These are phyloP conservation scores for Solioccasus polychromus DNA, from an alignment of 768 basidiomycete species.

Conservation along the genomic window DNA sequence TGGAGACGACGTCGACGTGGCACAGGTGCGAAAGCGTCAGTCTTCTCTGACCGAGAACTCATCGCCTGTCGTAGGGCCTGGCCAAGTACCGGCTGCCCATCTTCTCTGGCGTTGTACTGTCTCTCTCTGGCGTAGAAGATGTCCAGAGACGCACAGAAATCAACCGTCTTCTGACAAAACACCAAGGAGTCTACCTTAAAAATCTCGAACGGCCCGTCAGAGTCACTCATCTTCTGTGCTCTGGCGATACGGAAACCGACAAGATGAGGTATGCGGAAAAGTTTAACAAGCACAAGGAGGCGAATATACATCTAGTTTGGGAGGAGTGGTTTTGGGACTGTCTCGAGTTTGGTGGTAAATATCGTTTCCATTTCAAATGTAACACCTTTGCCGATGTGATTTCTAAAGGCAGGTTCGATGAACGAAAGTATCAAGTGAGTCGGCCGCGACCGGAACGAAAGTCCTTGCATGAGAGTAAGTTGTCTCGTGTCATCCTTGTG, in stretches of 20 bases:
- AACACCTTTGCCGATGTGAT: background rate
- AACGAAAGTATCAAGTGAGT: constrained; percentile 54
- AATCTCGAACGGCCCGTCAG: constrained; percentile 72
- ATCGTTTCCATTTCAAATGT: background rate
- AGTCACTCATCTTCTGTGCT: constrained; percentile 85
- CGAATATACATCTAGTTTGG: constrained; percentile 79
- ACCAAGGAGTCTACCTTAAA: constrained; percentile 71
- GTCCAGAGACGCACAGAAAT: constrained; percentile 59
- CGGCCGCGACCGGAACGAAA: constrained; percentile 61
- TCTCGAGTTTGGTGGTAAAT: constrained; percentile 64
- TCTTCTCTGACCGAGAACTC: background rate
- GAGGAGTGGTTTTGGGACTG: constrained; percentile 99
- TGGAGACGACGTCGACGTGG: constrained; percentile 75
- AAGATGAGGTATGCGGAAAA: constrained; percentile 80
- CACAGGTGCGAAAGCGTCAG: constrained; percentile 44
- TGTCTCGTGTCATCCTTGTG: background rate
- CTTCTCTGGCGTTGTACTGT: constrained; percentile 69
- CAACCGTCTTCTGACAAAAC: constrained; percentile 51
- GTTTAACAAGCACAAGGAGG: constrained; percentile 67
- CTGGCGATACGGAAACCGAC: constrained; percentile 60
- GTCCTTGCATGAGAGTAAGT: constrained; percentile 23
- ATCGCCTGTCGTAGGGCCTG: constrained; percentile 45
- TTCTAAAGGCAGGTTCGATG: constrained; percentile 57
- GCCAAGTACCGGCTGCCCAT: constrained; percentile 61
- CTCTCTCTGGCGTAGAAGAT: constrained; percentile 73